Evolutionary conservation across 1,284 basidiomycete genomes (phyloP), one percentile per base, ranked within the genome.

Genomic region (Vanrija sp.): DNA sequence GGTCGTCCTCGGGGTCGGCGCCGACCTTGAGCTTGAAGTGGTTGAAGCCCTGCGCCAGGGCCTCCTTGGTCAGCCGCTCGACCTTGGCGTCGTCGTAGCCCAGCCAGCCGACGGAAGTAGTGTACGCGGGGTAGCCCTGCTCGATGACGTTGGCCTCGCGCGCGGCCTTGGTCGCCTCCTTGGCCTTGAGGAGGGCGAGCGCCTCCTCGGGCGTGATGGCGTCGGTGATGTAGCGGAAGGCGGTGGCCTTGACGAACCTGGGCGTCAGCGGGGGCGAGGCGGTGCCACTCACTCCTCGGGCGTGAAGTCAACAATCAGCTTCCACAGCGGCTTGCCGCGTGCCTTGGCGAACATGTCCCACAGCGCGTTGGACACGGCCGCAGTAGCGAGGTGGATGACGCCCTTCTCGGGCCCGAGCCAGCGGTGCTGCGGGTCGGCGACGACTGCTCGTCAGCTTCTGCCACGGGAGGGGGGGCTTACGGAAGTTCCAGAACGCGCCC

Each of bases 11-110:
- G 49, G 83, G 80, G 74, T 88, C 82, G 36, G 87, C 86, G 51
- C 94, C 94, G 59, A 98, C 92, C 79, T 97, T 97, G 85, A 95
- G 92, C 79, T 94, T 94, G 82, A 95, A 94, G 77, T 93, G 89
- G 78, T 89, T 91, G 83, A 95, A 95, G 25, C 93, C 93, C 47
- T 83, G 84, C 23, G 81, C 76, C 49, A 98, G 81, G 25, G 92
- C 89, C 69, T 89, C 88, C 67, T 85, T 86, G 3, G 90, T 96
- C 50, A 98, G 81, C 16, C 85, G 83, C 3, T 84, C 83, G 44
- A 97, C 85, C 73, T 97, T 97, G 68, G 93, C 92, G 69, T 97
- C 92, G 25, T 82, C 83, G 78, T 97, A 97, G 3, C 84, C 88
- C 20, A 93, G 82, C 91, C 91, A 95, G 47, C 93, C 93, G 23